Conservation (phyloP, 768 basidiomycete genomes). For the Boletus rufocinnamomeus region DNA sequence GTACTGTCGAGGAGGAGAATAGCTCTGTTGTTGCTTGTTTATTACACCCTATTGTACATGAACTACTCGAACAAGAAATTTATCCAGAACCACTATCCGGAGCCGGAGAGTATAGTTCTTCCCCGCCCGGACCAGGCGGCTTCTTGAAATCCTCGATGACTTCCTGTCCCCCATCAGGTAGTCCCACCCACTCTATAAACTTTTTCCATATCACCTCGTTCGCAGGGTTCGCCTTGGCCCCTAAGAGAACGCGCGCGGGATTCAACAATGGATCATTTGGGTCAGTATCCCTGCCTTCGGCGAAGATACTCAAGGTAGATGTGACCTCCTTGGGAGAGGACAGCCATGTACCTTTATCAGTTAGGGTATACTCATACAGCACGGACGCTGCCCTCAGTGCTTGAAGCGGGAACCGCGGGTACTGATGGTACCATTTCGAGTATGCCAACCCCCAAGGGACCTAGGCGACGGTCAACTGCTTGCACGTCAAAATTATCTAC, state of each 20-base stretch:
- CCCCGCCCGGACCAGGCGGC: constrained; percentile 19
- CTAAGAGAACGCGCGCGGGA: constrained; percentile 47
- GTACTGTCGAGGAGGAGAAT: neutral
- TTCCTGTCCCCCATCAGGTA: constrained; percentile 44
- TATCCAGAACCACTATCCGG: constrained; percentile 9
- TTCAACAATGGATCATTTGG: constrained; percentile 46
- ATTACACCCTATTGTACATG: neutral
- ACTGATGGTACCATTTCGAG: constrained; percentile 62
- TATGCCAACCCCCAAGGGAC: constrained; percentile 56
- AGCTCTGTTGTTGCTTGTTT: constrained; percentile 13
- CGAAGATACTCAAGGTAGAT: constrained; percentile 39
- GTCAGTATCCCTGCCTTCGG: constrained; percentile 42
- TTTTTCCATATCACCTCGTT: constrained; percentile 34
- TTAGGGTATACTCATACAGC: constrained; percentile 54
- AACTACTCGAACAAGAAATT: neutral
- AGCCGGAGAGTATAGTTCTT: constrained; percentile 36
- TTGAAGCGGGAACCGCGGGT: constrained; percentile 52
- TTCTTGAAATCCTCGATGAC: constrained; percentile 44
- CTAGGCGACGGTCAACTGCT: constrained; percentile 27
- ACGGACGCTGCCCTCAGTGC: constrained; percentile 49
- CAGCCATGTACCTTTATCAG: constrained; percentile 52
- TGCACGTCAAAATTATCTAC: neutral
- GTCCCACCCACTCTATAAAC: constrained; percentile 49
- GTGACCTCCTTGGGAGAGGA: constrained; percentile 40
- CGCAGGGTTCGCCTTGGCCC: constrained; percentile 27